A percentile compares a stretch with the other conserved stretches of the same genome.
phyloP scores from a whole-genome alignment of 352 stramenopile species.

The Pythium volutum region DNA sequence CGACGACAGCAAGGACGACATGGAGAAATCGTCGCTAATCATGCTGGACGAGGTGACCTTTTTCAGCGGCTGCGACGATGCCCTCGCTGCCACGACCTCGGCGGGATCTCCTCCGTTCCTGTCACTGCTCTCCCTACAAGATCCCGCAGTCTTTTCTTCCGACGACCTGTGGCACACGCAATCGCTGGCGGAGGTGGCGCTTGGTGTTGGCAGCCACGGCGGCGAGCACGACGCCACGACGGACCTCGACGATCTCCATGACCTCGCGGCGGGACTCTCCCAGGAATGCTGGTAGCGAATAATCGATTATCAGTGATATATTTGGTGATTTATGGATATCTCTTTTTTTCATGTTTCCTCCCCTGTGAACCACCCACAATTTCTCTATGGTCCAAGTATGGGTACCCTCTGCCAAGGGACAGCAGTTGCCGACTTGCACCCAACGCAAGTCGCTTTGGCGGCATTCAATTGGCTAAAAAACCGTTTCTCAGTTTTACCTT shows the following conservation, averaged over 20 bases:
- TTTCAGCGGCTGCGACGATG: slow-evolving; percentile 13
- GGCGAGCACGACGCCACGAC: slow-evolving; percentile 11
- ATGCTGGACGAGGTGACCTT: slow-evolving; percentile 10
- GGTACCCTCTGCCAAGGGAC: neutral
- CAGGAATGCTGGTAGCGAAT: slow-evolving; percentile 21
- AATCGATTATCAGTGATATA: neutral
- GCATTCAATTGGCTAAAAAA: slow-evolving; percentile 18
- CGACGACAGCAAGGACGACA: neutral
- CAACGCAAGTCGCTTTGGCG: slow-evolving; percentile 6
- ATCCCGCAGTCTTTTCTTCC: slow-evolving; percentile 1
- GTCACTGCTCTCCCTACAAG: slow-evolving; percentile 18
- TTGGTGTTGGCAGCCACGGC: slow-evolving; percentile 1
- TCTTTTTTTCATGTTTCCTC: neutral
- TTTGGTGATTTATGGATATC: neutral
- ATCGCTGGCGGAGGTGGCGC: slow-evolving; percentile 15
- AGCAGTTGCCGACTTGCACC: slow-evolving; percentile 18
- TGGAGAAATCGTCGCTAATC: neutral
- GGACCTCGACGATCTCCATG: slow-evolving; percentile 13
- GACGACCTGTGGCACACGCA: slow-evolving; percentile 18
- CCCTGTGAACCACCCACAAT: slow-evolving; percentile 3
- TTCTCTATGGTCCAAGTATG: neutral
- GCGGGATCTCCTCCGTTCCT: slow-evolving; percentile 2
- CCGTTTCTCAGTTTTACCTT: neutral
- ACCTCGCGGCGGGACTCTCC: slow-evolving; percentile 10
- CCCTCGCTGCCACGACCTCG: neutral